Conservation (phyloP, 148 eudicot genomes). For the Nepenthes gracilis region DNA sequence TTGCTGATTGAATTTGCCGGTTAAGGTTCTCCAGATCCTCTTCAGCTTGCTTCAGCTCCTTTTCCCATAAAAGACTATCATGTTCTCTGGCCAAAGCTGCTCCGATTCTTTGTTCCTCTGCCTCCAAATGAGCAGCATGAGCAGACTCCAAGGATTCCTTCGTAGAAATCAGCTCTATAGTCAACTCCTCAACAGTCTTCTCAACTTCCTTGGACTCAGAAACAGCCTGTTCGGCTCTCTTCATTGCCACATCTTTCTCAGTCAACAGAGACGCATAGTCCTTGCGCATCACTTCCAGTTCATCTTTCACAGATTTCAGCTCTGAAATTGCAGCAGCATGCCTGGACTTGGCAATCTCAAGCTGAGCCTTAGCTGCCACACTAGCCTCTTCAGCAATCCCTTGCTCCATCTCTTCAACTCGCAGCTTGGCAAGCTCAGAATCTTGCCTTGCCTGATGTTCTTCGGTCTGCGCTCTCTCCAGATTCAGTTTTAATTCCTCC, state of each 20-base stretch:
- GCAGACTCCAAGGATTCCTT: constrained; percentile 81
- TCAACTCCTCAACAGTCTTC: constrained; percentile 78
- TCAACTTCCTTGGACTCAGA: constrained; percentile 62
- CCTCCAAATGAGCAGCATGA: constrained; percentile 86
- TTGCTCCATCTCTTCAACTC: constrained; percentile 91
- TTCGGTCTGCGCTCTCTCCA: constrained; percentile 80
- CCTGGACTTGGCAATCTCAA: constrained; percentile 74
- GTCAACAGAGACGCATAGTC: constrained; percentile 41
- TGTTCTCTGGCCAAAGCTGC: constrained; percentile 88
- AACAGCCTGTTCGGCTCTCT: constrained; percentile 67
- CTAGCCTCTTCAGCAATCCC: constrained; percentile 88
- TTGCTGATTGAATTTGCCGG: constrained; percentile 48
- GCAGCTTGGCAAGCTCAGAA: constrained; percentile 76
- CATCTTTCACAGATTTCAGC: constrained; percentile 44
- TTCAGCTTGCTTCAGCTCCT: constrained; percentile 79
- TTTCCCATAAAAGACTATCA: constrained; percentile 64
- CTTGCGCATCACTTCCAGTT: constrained; percentile 38
- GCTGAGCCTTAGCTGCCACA: constrained; percentile 88
- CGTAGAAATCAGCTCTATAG: constrained; percentile 67
- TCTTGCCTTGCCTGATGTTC: constrained; percentile 94
- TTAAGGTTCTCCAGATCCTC: constrained; percentile 62
- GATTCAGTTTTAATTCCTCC: constrained; percentile 81
- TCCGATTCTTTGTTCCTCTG: constrained; percentile 89
- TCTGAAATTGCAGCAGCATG: constrained; percentile 61
- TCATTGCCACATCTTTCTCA: constrained; percentile 69